Evolutionary conservation across 306 rosid species (phyloP).

Genomic region (Cucumis sativus): DNA sequence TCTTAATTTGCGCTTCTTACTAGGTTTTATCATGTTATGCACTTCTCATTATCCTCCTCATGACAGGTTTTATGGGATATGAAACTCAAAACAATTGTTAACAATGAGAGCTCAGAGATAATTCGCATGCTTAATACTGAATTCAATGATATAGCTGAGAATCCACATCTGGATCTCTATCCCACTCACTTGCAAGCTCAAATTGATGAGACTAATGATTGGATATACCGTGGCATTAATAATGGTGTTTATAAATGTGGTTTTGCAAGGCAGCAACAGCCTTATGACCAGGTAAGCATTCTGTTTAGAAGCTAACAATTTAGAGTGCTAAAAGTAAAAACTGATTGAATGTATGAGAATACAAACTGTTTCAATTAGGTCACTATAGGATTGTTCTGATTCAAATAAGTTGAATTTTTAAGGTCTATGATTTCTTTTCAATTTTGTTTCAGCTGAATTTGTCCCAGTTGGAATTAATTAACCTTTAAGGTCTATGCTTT

Average conservation of each 20-base stretch:
- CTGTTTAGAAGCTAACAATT: neutral
- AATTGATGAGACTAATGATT: conserved; percentile 56
- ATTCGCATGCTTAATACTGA: conserved; percentile 84
- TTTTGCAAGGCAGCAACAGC: conserved; percentile 72
- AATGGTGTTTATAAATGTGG: conserved; percentile 93
- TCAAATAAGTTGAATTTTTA: neutral
- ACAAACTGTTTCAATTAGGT: neutral
- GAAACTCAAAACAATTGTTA: conserved; percentile 80
- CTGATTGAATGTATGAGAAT: neutral
- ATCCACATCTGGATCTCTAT: conserved; percentile 58
- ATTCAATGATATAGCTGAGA: conserved; percentile 64
- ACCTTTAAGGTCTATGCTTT: neutral
- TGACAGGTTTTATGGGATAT: conserved; percentile 85
- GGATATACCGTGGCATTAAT: conserved; percentile 56
- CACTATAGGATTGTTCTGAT: neutral
- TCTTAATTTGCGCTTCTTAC: neutral
- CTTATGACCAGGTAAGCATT: conserved; percentile 52
- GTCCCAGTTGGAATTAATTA: too few species aligned
- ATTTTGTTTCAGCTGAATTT: neutral
- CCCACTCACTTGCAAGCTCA: conserved; percentile 56
- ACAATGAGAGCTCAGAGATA: conserved; percentile 83
- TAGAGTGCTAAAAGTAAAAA: neutral
- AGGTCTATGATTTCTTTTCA: neutral
- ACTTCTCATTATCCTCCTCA: neutral
- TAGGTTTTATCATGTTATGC: neutral